phyloP scores from a whole-genome alignment of 1,284 basidiomycete genomes.

The Malassezia nana region DNA sequence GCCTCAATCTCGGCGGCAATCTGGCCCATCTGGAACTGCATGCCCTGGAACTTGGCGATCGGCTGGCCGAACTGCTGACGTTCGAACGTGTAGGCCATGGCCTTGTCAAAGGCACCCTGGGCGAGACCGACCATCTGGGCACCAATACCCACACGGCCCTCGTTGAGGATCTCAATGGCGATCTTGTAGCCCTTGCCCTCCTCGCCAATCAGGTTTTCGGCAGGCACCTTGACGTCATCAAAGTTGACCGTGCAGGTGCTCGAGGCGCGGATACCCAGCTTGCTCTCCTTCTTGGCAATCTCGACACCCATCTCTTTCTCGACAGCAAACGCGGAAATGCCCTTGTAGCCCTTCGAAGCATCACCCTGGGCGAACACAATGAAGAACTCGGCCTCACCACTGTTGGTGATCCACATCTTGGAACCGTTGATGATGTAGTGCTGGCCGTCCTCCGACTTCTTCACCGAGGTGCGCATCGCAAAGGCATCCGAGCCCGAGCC shows the following conservation, averaged over 20 bases:
- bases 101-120: conserved; percentile 88
- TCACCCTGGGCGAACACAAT: conserved; percentile 87
- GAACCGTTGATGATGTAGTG: conserved; percentile 76
- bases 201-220: conserved; percentile 84
- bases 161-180: conserved; percentile 95
- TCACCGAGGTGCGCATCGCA: conserved; percentile 83
- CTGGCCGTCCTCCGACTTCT: conserved; percentile 62
- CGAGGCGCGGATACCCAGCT: conserved; percentile 92
- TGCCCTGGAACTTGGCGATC: conserved; percentile 74
- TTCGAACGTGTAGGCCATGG: conserved; percentile 84
- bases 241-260: conserved; percentile 93
- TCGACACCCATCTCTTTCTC: conserved; percentile 94
- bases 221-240: conserved; percentile 84
- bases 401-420: conserved; percentile 99
- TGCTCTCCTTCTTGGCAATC: conserved; percentile 98
- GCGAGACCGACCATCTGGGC: conserved; percentile 75
- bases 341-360: conserved; percentile 92
- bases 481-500: conserved; percentile 93
- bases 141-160: conserved; percentile 93
- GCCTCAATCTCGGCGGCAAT: conserved; percentile 80
- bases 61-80: conserved; percentile 88
- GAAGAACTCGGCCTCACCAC: conserved; percentile 80
- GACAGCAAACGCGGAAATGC: conserved; percentile 92
- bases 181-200: conserved; percentile 88
- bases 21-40: conserved; percentile 83